These are phyloP conservation scores for Pezicula neosporulosa DNA, from an alignment of 2,329 filamentous ascomycete genomes.

Conservation along the genomic window DNA sequence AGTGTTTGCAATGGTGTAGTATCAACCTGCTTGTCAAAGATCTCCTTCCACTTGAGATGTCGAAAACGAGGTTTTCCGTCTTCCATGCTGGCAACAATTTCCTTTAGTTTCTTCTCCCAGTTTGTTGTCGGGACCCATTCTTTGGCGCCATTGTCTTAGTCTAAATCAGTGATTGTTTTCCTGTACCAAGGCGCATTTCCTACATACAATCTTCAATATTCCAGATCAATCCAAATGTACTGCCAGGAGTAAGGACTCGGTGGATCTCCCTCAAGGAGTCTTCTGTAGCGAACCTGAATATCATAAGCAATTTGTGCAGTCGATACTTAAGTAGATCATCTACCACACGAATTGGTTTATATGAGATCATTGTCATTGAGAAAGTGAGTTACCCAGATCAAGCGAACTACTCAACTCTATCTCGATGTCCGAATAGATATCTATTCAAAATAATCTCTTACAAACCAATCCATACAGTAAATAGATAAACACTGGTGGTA, in stretches of 20 bases:
- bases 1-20: constrained; percentile 49
- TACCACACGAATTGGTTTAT: too few relatives aligned
- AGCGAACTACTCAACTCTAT: not conserved
- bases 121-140: constrained; percentile 50
- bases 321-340: too few relatives aligned
- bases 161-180: constrained; percentile 4
- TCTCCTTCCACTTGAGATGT: constrained; percentile 58
- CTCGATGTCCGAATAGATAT: not conserved
- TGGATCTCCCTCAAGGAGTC: constrained; percentile 63
- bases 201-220: constrained; percentile 67
- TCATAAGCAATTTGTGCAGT: not conserved
- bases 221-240: constrained; percentile 66
- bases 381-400: too few relatives aligned
- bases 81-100: constrained; percentile 50
- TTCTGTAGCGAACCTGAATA: constrained; percentile 62
- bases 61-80: constrained; percentile 65
- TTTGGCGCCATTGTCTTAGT: constrained; percentile 59
- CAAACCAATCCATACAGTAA: too few relatives aligned
- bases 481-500: not conserved
- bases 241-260: constrained; percentile 58
- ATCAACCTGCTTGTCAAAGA: constrained; percentile 59
- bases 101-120: constrained; percentile 62
- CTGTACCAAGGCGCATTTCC: not conserved
- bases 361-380: too few relatives aligned
- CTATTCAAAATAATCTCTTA: not conserved